Conservation (phyloP, 768 basidiomycete species). For the Lactarius hatsudake region DNA sequence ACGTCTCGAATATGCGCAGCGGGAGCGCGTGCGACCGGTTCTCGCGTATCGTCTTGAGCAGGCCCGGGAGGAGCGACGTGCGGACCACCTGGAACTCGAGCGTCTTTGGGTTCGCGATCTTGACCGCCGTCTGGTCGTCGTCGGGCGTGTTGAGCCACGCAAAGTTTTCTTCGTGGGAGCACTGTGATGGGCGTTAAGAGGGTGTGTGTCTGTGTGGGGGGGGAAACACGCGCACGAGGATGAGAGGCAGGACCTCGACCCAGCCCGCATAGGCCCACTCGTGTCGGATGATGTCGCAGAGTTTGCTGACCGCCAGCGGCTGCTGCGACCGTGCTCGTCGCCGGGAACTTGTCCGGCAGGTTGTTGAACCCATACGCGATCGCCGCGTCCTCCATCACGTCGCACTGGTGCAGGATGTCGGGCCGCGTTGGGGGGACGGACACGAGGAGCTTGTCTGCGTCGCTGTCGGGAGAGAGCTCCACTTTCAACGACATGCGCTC, state of each 20-base stretch:
- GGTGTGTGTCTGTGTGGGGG: no score
- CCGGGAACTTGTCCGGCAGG: constrained; percentile 85
- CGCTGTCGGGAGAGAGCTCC: constrained; percentile 44
- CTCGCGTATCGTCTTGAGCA: constrained; percentile 95
- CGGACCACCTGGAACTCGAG: constrained; percentile 98
- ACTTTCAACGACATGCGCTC: constrained; percentile 78
- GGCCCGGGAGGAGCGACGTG: constrained; percentile 91
- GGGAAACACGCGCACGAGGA: constrained; percentile 58
- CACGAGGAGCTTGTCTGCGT: constrained; percentile 68
- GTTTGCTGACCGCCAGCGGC: constrained; percentile 82
- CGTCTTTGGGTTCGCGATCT: constrained; percentile 96
- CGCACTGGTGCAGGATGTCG: constrained; percentile 97
- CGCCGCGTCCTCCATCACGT: constrained; percentile 97
- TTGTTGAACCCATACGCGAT: constrained; percentile 99
- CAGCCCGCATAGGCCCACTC: constrained; percentile 97
- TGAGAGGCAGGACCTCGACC: constrained; percentile 93
- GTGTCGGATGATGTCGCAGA: constrained; percentile 81
- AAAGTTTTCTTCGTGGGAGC: constrained; percentile 98
- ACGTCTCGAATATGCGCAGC: constrained; percentile 89
- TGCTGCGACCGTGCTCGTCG: constrained; percentile 94
- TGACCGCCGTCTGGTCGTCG: constrained; percentile 76
- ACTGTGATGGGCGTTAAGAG: constrained; percentile 45
- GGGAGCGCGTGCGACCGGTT: constrained; percentile 93
- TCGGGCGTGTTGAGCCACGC: constrained; percentile 86
- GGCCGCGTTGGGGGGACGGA: constrained; percentile 92